These are phyloP conservation scores for Paecilomyces fulvus DNA, from an alignment of 2,329 filamentous ascomycete species.

Conservation along the genomic window DNA sequence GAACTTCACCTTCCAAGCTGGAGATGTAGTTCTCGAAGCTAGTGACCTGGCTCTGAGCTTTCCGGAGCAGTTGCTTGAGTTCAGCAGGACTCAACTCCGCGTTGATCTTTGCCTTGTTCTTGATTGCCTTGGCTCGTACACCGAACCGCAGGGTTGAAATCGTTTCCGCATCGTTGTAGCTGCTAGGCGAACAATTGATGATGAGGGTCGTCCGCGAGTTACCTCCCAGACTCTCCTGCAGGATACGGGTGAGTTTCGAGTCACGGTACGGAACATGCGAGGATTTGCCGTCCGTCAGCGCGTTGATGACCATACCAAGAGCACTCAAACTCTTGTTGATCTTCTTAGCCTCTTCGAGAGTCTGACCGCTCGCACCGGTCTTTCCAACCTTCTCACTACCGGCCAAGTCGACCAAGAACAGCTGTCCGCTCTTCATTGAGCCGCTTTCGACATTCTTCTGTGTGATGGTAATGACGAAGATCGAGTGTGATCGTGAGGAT, in stretches of 20 bases:
- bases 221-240: slow-evolving; percentile 94
- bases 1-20: slow-evolving; percentile 74
- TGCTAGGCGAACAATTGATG: slow-evolving; percentile 98
- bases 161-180: slow-evolving; percentile 95
- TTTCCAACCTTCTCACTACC: slow-evolving; percentile 98
- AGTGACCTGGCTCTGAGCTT: slow-evolving; percentile 80
- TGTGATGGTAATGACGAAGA: slow-evolving; percentile 92
- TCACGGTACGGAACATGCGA: slow-evolving; percentile 94
- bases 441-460: slow-evolving; percentile 98
- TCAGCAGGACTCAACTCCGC: slow-evolving; percentile 93
- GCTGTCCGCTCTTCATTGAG: slow-evolving; percentile 88
- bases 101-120: slow-evolving; percentile 99
- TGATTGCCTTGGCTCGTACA: slow-evolving; percentile 94
- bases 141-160: slow-evolving; percentile 87
- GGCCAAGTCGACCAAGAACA: slow-evolving; percentile 95
- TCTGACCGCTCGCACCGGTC: slow-evolving; percentile 94
- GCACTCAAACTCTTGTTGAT: slow-evolving; percentile 99
- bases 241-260: slow-evolving; percentile 91
- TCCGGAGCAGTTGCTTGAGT: slow-evolving; percentile 85
- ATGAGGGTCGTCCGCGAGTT: slow-evolving; percentile 98
- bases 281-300: slow-evolving; percentile 92
- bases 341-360: slow-evolving; percentile 96
- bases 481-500: slow-evolving; percentile 95
- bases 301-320: slow-evolving; percentile 97
- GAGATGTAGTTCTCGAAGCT: slow-evolving; percentile 83